Evolutionary conservation across 352 stramenopile species (phyloP), one percentile per base, ranked within the genome.

Genomic region (Phytopythium oedochilum): DNA sequence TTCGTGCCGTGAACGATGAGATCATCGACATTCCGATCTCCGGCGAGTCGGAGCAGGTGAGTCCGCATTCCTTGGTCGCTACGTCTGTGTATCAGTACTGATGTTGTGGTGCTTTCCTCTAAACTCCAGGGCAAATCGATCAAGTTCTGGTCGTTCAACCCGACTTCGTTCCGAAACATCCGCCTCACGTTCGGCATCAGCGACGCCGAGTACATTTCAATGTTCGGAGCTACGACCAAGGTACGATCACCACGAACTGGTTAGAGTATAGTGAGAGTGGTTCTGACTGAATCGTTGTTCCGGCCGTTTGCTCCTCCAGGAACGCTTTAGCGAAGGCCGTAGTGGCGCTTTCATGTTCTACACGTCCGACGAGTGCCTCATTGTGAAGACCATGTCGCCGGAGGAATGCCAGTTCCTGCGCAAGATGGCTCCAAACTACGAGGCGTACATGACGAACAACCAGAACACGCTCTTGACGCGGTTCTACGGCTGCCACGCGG

Each of bases 291-390:
- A n/a, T 35, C 28, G 34, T 47, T 18, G 5, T 34, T 53, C 22
- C 69, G 11, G 29, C 43, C 11, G 15, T 39, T 22, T 55, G 11
- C 15, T 34, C 10, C 15, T 32, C 28, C 15, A 55, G 59, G 83
- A 93, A 69, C 83, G 83, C 20, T 94, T 97, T 42, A 90, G 78
- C 49, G 89, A 96, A 76, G 88, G 88, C 22, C 74, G 82, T 25
- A 92, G 77, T 70, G 89, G 89, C 38, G 88, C 86, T 39, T 97
- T 97, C 75, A 94, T 97, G 81, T 97, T 97, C 64, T 96, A 94
- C 62, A 95, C 86, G 12, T 77, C 72, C 18, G 88, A 96, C 57
- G 80, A 94, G 56, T 84, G 83, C 26, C 64, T 96, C 29, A 95
- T 97, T 59, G 81, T 91, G 17, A 97, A 97, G 68, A 96, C 88